Evolutionary conservation across 371 early-diverging fungal genomes (phyloP).

Genomic region (Mortierella sp.): DNA sequence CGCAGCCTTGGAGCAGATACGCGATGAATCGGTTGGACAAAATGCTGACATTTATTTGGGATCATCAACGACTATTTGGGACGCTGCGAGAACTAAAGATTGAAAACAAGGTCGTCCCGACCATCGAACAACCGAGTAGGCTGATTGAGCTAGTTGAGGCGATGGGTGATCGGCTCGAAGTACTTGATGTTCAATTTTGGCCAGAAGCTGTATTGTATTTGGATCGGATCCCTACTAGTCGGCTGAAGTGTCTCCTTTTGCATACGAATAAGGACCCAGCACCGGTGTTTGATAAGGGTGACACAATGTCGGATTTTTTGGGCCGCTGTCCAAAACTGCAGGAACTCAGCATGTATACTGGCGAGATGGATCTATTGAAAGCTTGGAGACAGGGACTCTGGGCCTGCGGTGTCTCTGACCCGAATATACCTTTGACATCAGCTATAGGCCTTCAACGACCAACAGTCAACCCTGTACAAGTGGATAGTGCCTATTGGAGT

Average conservation of each 20-base stretch:
- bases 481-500: not conserved
- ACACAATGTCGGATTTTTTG: constrained; percentile 24
- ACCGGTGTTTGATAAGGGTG: constrained; percentile 14
- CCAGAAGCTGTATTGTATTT: constrained; percentile 40
- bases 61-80: constrained; percentile 43
- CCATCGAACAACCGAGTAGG: constrained; percentile 7
- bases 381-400: constrained; percentile 30
- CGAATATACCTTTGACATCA: not conserved
- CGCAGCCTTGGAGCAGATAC: not conserved
- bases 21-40: constrained; percentile 31
- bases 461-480: not conserved
- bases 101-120: constrained; percentile 17
- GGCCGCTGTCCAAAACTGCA: constrained; percentile 26
- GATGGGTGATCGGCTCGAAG: constrained; percentile 47
- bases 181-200: constrained; percentile 44
- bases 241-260: constrained; percentile 23
- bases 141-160: constrained; percentile 51
- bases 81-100: constrained; percentile 52
- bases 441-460: not conserved
- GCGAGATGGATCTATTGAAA: constrained; percentile 20
- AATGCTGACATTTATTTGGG: constrained; percentile 46
- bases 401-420: not conserved
- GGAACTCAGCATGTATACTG: constrained; percentile 33
- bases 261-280: constrained; percentile 33
- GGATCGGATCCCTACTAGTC: constrained; percentile 38